Base-by-base conservation (phyloP, 176 grass and related monocot genomes). In the Lolium perenne region DNA sequence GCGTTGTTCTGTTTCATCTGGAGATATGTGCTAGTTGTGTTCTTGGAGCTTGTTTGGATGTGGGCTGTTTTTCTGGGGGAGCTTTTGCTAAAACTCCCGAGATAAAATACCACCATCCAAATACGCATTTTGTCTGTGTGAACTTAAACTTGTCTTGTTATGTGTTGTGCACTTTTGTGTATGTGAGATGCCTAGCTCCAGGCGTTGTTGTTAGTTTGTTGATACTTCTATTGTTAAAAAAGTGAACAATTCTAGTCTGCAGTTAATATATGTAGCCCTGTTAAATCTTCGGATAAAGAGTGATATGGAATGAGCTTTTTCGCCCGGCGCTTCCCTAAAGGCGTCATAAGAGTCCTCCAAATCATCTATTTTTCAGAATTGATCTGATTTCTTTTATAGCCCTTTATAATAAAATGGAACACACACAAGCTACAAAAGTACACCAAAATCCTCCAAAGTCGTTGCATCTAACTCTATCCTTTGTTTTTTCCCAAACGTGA, bases 1-100 rank as follows among this genome's bases (percentile, higher is more conserved):
- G 12, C 14, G 6, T 23, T n/a, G 48, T 22, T 41, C 8, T 18
- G 46, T 20, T 17, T 55, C 81, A 41, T 32, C 16, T 90, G 7
- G 29, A 90, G 71, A 53, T 70, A 51, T 73, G n/a, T 89, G 21
- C 35, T 20, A 41, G 45, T 22, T 10, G 3, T 23, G 10, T 41
- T 26, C 29, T 84, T 71, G 61, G 25, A 48, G 70, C 17, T 54
- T 10, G 16, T 73, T 75, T 75, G 72, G 47, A 50, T 26, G 72
- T 18, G 5, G 23, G 72, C 7, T 49, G 9, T 25, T 10, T 76
- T 2, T 66, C 12, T n/a, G 1, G 41, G 47, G 41, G 47, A 80
- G 43, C 8, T 21, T 15, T 76, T 57, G 17, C 47, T 12, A 53
- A 53, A 53, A 17, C 47, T 51, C 47, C 6, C 47, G 2, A 75